These are phyloP conservation scores for Ilyonectria sp. DNA, from an alignment of 2,329 filamentous ascomycete genomes.

Conservation along the genomic window DNA sequence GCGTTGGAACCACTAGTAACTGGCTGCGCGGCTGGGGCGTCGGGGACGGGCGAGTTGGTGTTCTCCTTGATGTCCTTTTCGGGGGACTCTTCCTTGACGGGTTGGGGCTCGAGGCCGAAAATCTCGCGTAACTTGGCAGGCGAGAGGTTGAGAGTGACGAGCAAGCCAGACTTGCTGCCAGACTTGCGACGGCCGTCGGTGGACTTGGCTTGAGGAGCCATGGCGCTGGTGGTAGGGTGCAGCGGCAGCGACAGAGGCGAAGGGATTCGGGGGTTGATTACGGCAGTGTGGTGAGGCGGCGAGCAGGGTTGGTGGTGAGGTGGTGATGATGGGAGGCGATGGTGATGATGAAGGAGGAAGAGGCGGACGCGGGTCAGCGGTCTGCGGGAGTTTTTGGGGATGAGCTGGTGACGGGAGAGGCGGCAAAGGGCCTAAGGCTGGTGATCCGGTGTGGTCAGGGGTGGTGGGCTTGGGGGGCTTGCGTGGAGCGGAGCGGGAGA, in stretches of 20 bases:
- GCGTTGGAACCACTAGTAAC: conserved; percentile 60
- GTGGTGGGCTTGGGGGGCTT: conserved; percentile 50
- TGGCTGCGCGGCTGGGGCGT: conserved; percentile 53
- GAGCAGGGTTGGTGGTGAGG: conserved; percentile 32
- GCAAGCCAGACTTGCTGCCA: conserved; percentile 52
- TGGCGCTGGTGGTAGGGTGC: conserved; percentile 38
- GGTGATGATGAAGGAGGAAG: conserved; percentile 30
- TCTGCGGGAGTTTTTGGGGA: conserved; percentile 40
- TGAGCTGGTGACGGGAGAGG: conserved; percentile 46
- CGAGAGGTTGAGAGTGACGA: conserved; percentile 69
- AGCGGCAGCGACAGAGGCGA: conserved; percentile 4
- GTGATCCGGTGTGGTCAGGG: conserved; percentile 50
- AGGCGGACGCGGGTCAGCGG: conserved; percentile 22
- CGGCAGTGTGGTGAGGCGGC: conserved; percentile 18
- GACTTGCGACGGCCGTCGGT: conserved; percentile 57
- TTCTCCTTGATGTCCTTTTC: conserved; percentile 53
- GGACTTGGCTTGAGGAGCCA: conserved; percentile 55
- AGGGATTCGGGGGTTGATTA: conserved; percentile 25
- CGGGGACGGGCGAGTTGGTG: conserved; percentile 62
- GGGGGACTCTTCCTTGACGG: conserved; percentile 61
- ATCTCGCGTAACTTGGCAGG: conserved; percentile 67
- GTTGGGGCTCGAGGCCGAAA: conserved; percentile 56
- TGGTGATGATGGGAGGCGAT: conserved; percentile 34
- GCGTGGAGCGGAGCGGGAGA: conserved; percentile 48
- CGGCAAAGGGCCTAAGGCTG: conserved; percentile 47